Evolutionary conservation across 2,329 filamentous ascomycete species (phyloP).

Genomic region (Phoma herbarum): DNA sequence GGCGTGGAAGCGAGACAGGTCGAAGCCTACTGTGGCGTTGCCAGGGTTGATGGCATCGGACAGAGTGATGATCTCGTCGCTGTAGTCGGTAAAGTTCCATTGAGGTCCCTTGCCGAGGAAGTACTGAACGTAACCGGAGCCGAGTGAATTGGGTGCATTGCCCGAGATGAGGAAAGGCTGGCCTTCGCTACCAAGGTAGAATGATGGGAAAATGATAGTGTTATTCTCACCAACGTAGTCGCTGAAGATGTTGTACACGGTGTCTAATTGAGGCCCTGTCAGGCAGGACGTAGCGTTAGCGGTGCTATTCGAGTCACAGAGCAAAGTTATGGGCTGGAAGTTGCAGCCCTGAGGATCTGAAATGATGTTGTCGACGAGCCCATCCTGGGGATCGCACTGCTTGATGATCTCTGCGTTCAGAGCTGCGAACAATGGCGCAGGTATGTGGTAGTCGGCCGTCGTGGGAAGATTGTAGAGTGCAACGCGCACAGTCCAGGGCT

Average conservation of each 20-base stretch:
- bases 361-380: conserved; percentile 58
- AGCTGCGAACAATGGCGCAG: conserved; percentile 53
- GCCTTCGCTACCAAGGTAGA: conserved; percentile 51
- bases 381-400: conserved; percentile 63
- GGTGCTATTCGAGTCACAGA: conserved; percentile 47
- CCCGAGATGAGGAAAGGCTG: conserved; percentile 52
- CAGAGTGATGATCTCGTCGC: conserved; percentile 51
- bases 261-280: conserved; percentile 54
- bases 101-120: conserved; percentile 51
- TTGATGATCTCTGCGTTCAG: conserved; percentile 56
- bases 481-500: conserved; percentile 56
- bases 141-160: conserved; percentile 49
- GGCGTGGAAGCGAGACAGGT: conserved; percentile 57
- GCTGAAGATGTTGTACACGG: conserved; percentile 54
- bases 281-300: conserved; percentile 53
- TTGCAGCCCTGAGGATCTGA: conserved; percentile 56
- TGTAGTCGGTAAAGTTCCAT: conserved; percentile 53
- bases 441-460: conserved; percentile 57
- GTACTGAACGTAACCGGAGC: conserved; percentile 54
- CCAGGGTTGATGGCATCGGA: conserved; percentile 57
- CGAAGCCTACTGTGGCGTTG: conserved; percentile 60
- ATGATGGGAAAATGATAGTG: conserved; percentile 54
- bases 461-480: conserved; percentile 60
- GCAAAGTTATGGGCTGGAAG: conserved; percentile 53
- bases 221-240: conserved; percentile 54